Evolutionary conservation across 768 basidiomycete species (phyloP).

Genomic region (button mushroom (Agaricus bisporus)): DNA sequence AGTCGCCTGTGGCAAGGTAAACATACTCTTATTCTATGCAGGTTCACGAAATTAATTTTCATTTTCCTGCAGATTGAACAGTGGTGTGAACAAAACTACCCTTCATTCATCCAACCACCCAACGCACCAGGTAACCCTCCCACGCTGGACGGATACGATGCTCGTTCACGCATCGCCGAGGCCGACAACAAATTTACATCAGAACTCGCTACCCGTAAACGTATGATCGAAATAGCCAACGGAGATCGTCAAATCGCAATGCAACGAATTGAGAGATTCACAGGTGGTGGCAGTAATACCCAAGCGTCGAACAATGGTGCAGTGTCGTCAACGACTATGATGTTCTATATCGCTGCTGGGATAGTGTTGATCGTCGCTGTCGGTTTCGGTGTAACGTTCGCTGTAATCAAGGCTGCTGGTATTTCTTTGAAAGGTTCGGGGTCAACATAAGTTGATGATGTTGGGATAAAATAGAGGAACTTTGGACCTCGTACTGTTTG

Average conservation of each 20-base stretch:
- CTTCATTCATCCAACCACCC: slow-evolving; percentile 65
- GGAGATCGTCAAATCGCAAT: slow-evolving; percentile 2
- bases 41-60: not conserved
- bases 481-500: too few species aligned
- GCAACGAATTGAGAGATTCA: not conserved
- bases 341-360: slow-evolving; percentile 25
- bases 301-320: slow-evolving; percentile 1
- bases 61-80: slow-evolving; percentile 66
- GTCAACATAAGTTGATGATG: not conserved
- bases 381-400: slow-evolving; percentile 17
- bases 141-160: slow-evolving; percentile 45
- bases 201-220: slow-evolving; percentile 24
- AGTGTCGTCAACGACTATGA: slow-evolving; percentile 17
- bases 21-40: not conserved
- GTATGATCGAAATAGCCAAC: slow-evolving; percentile 19
- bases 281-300: slow-evolving; percentile 10
- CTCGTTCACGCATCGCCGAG: slow-evolving; percentile 47
- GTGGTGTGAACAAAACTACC: slow-evolving; percentile 93
- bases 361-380: slow-evolving; percentile 19
- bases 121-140: slow-evolving; percentile 12
- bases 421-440: not conserved
- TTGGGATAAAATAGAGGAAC: not conserved
- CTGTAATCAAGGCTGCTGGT: slow-evolving; percentile 14
- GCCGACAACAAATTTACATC: slow-evolving; percentile 37
- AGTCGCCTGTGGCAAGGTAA: slow-evolving; percentile 73